phyloP scores from a whole-genome alignment of 441 rosid species.

The Syzygium syzygioides region DNA sequence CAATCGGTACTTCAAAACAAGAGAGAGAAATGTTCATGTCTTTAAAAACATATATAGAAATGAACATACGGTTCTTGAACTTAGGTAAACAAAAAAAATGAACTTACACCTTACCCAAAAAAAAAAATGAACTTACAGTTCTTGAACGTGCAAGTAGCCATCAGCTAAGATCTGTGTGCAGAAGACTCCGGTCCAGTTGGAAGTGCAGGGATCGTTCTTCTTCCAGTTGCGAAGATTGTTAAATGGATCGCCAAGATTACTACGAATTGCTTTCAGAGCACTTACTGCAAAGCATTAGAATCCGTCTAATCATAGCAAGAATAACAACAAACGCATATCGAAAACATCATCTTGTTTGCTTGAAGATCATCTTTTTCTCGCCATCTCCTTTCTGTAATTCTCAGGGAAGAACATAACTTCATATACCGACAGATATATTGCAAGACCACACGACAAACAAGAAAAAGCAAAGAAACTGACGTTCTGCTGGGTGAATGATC shows the following conservation, averaged over 20 bases:
- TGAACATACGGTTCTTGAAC: background rate
- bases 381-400: background rate
- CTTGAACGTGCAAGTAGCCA: slow-evolving; percentile 6
- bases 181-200: slow-evolving; percentile 11
- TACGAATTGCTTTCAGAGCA: background rate
- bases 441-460: background rate
- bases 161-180: background rate
- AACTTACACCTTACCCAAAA: background rate
- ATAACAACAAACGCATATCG: background rate
- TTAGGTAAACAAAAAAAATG: background rate
- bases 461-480: background rate
- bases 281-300: background rate
- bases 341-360: background rate
- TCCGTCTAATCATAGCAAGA: background rate
- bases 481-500: background rate
- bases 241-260: background rate
- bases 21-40: background rate
- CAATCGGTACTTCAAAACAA: background rate
- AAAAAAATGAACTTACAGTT: background rate
- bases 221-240: background rate
- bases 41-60: background rate
- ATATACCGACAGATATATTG: background rate
- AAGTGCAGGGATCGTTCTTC: slow-evolving; percentile 9
- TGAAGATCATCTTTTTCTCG: background rate
- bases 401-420: background rate